These are phyloP conservation scores for Tolypocladium nubicola DNA, from an alignment of 2,329 filamentous ascomycete species.

Conservation along the genomic window DNA sequence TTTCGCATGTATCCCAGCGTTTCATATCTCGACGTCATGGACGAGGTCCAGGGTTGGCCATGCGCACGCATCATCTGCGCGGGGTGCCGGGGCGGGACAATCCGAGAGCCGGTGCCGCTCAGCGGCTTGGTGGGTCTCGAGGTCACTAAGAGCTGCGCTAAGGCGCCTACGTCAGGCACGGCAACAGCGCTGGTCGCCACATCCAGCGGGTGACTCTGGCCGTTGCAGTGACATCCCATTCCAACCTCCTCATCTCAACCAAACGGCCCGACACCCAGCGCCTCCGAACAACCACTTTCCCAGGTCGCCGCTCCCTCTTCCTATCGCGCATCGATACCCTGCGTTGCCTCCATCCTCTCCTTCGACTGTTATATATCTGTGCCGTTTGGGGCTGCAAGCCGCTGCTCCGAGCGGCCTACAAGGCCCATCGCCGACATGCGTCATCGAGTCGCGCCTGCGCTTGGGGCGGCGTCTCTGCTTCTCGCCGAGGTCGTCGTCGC, in stretches of 20 bases:
- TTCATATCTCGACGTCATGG: neutral
- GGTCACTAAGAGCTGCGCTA: neutral
- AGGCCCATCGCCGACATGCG: conserved; percentile 15
- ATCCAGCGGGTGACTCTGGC: neutral
- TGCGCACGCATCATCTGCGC: neutral
- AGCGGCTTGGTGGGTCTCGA: neutral
- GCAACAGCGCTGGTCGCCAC: neutral
- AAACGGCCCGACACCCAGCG: neutral
- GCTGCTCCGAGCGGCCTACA: neutral
- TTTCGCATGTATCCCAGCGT: neutral
- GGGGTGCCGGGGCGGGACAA: neutral
- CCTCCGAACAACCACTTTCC: neutral
- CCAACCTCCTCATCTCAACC: neutral
- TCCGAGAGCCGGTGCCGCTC: neutral
- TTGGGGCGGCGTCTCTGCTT: conserved; percentile 20
- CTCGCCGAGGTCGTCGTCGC: conserved; percentile 14
- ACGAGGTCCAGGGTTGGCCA: neutral
- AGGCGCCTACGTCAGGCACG: neutral
- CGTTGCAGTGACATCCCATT: neutral
- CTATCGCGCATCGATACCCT: neutral
- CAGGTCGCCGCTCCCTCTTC: neutral
- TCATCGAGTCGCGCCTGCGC: conserved; percentile 17
- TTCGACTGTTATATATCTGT: neutral
- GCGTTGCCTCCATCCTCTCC: neutral
- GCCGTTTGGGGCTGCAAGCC: neutral